Percentiles rank a stretch among this genome's conserved stretches.
Evolutionary conservation across 1,284 basidiomycete genomes (phyloP).

Genomic region (Cryptococcus sp.): DNA sequence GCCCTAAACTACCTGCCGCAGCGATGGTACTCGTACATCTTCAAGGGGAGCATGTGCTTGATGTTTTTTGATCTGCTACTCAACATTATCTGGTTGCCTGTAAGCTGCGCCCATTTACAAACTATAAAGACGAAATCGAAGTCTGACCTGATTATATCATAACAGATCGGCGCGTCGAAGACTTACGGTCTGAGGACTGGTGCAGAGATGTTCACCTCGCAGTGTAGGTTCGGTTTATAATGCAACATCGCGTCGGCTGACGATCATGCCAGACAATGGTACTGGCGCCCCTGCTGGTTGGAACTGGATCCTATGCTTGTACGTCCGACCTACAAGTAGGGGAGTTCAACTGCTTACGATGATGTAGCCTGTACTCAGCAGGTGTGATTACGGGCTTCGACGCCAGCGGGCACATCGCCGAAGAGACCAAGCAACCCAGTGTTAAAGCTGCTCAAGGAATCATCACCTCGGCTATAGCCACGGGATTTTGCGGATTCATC

Average conservation of each 20-base stretch:
- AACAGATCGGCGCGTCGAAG: conserved; percentile 1
- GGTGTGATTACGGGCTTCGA: conserved; percentile 84
- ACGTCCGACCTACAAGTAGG: neutral
- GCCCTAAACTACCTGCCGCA: conserved; percentile 77
- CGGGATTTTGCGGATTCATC: conserved; percentile 70
- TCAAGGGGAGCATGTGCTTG: conserved; percentile 69
- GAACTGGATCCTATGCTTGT: conserved; percentile 77
- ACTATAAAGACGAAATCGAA: conserved; percentile 69
- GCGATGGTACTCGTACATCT: conserved; percentile 64
- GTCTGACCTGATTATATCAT: conserved; percentile 67
- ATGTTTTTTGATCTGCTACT: conserved; percentile 82
- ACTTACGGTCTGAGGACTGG: conserved; percentile 6
- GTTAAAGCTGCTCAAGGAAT: conserved; percentile 77
- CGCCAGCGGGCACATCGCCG: conserved; percentile 82
- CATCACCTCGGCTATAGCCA: conserved; percentile 69
- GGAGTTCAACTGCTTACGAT: neutral
- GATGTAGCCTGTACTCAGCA: conserved; percentile 68
- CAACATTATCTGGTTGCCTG: conserved; percentile 80
- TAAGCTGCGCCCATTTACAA: conserved; percentile 2
- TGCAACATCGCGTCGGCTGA: conserved; percentile 9
- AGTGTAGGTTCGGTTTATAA: conserved; percentile 57
- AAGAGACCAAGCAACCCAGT: conserved; percentile 84
- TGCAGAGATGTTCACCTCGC: conserved; percentile 67
- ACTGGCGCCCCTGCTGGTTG: conserved; percentile 78
- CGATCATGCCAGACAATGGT: conserved; percentile 66